phyloP scores from a whole-genome alignment of 805 yeast genomes.

The Kuraishia borneana region DNA sequence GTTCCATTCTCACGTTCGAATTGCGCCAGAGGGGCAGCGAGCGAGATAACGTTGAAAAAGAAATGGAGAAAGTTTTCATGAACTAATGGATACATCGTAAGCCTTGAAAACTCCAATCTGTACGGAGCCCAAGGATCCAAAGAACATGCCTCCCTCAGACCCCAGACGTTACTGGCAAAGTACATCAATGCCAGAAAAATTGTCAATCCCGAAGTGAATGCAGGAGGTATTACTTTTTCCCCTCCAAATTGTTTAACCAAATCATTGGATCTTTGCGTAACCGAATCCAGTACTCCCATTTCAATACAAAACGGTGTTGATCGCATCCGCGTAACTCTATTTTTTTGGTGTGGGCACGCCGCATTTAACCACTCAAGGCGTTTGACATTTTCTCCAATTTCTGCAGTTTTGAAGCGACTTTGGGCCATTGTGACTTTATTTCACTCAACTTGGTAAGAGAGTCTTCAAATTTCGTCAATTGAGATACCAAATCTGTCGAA shows the following conservation, averaged over 20 bases:
- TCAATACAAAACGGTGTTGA: not conserved
- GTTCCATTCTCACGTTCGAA: slow-evolving; percentile 76
- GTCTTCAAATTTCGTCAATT: slow-evolving; percentile 19
- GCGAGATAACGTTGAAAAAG: slow-evolving; percentile 41
- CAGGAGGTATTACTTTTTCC: slow-evolving; percentile 35
- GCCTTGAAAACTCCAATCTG: slow-evolving; percentile 24
- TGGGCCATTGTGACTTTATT: slow-evolving; percentile 26
- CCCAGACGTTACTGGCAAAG: slow-evolving; percentile 18
- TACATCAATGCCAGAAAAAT: slow-evolving; percentile 40
- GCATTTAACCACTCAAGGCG: no score
- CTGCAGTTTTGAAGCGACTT: slow-evolving; percentile 22
- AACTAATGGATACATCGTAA: slow-evolving; percentile 66
- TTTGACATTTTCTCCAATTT: slow-evolving; percentile 21
- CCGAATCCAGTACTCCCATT: not conserved
- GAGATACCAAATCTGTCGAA: slow-evolving; percentile 10
- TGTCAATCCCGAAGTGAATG: slow-evolving; percentile 50
- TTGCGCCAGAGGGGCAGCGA: slow-evolving; percentile 47
- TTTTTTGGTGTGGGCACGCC: no score
- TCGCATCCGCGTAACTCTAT: no score
- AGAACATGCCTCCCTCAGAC: slow-evolving; percentile 26
- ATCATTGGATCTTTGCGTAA: slow-evolving; percentile 22
- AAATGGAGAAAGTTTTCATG: slow-evolving; percentile 57
- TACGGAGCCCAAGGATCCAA: slow-evolving; percentile 48
- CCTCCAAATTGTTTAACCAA: slow-evolving; percentile 23
- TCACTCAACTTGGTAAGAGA: slow-evolving; percentile 19